Conservation (phyloP, 148 eudicot species). For the Vaccinium corymbosum region DNA sequence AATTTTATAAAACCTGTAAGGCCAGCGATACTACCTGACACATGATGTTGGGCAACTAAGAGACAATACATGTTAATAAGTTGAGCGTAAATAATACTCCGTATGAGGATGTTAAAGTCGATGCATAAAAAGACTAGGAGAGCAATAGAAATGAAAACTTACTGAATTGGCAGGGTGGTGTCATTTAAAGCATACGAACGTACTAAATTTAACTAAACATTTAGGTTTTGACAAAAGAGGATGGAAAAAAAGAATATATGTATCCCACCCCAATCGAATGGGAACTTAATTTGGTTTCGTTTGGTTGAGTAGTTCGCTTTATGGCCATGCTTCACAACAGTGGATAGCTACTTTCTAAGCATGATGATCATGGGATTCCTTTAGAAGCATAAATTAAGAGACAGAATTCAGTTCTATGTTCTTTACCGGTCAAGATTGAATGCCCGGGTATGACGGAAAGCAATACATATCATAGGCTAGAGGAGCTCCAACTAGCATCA, state of each 20-base stretch:
- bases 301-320: background rate
- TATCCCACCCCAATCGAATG: background rate
- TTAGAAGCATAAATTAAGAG: background rate
- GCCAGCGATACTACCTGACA: background rate
- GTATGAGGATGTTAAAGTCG: background rate
- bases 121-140: background rate
- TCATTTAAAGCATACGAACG: background rate
- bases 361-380: background rate
- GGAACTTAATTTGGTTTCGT: background rate
- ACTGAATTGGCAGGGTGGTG: background rate
- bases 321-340: background rate
- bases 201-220: background rate
- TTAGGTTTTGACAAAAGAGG: background rate
- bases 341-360: background rate
- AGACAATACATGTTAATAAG: background rate
- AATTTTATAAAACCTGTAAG: background rate
- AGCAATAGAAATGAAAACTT: background rate
- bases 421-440: background rate
- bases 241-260: background rate
- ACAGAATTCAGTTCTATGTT: background rate
- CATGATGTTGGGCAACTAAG: background rate
- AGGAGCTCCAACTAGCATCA: slow-evolving; percentile 53
- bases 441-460: background rate
- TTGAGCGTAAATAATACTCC: background rate
- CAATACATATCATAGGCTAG: slow-evolving; percentile 28